Evolutionary conservation across 192 early-diverging fungal genomes (phyloP).

Genomic region (Phycomyces blakesleeanus): DNA sequence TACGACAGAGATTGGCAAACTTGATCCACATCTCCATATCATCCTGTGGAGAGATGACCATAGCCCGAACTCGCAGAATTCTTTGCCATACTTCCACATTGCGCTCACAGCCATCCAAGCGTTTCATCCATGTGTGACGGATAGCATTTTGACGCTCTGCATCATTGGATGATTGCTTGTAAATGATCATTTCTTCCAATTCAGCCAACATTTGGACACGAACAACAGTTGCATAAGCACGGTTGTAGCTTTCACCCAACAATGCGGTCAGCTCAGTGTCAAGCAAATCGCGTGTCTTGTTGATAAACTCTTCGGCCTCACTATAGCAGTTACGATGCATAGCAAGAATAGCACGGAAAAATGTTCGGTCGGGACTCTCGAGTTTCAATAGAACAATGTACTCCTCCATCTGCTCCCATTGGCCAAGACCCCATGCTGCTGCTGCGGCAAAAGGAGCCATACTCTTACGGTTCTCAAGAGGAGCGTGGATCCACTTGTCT

Average conservation of each 20-base stretch:
- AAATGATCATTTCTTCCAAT: slow-evolving; percentile 92
- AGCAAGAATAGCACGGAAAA: slow-evolving; percentile 83
- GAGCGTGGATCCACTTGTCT: slow-evolving; percentile 66
- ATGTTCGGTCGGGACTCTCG: slow-evolving; percentile 76
- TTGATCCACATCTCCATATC: slow-evolving; percentile 97
- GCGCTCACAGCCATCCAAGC: slow-evolving; percentile 83
- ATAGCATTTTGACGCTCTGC: slow-evolving; percentile 71
- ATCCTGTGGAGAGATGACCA: slow-evolving; percentile 86
- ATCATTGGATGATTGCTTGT: slow-evolving; percentile 80
- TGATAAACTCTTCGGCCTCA: slow-evolving; percentile 72
- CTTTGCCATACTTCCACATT: slow-evolving; percentile 96
- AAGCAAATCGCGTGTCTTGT: slow-evolving; percentile 75
- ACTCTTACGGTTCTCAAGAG: slow-evolving; percentile 57
- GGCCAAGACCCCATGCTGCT: slow-evolving; percentile 88
- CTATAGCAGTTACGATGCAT: slow-evolving; percentile 75
- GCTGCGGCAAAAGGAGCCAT: slow-evolving; percentile 88
- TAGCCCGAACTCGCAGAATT: slow-evolving; percentile 79
- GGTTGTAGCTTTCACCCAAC: slow-evolving; percentile 90
- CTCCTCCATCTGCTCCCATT: slow-evolving; percentile 87
- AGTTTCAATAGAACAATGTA: slow-evolving; percentile 78
- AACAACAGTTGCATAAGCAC: slow-evolving; percentile 83
- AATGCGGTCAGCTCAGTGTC: slow-evolving; percentile 84
- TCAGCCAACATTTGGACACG: slow-evolving; percentile 97
- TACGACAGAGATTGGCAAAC: slow-evolving; percentile 91
- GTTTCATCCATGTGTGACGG: slow-evolving; percentile 82